A percentile compares a stretch with the other conserved stretches of the same genome.
Evolutionary conservation across 805 yeast species (phyloP).

Genomic region (Diddensiella caesifluorescens): DNA sequence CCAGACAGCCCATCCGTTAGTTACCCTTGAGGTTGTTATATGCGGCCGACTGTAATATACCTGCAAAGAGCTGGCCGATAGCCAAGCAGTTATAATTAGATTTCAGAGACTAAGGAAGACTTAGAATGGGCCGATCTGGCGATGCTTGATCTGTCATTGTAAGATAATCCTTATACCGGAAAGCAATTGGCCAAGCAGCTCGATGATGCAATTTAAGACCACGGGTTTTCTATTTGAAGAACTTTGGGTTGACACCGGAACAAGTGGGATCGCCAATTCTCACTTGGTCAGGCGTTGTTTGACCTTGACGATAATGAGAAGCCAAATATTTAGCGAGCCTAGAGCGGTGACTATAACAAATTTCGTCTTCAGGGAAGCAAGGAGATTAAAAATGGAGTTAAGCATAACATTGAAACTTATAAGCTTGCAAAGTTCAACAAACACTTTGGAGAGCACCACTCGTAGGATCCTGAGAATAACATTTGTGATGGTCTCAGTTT

Average conservation of each 20-base stretch:
- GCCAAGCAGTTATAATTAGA: slow-evolving; percentile 11
- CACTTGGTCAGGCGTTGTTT: slow-evolving; percentile 15
- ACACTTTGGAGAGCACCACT: slow-evolving; percentile 6
- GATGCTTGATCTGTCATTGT: slow-evolving; percentile 12
- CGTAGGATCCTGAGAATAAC: slow-evolving; percentile 8
- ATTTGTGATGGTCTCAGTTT: slow-evolving; percentile 17
- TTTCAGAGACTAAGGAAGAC: slow-evolving; percentile 13
- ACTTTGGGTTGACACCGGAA: slow-evolving; percentile 13
- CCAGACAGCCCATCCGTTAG: slow-evolving; percentile 38
- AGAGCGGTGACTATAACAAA: slow-evolving; percentile 16
- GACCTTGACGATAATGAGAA: slow-evolving; percentile 13
- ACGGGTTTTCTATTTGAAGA: slow-evolving; percentile 19
- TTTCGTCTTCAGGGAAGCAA: slow-evolving; percentile 7
- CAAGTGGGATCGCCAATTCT: slow-evolving; percentile 15
- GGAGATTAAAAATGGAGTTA: slow-evolving; percentile 6
- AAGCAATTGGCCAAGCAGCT: slow-evolving; percentile 10
- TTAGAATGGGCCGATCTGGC: slow-evolving; percentile 17
- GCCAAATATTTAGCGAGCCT: slow-evolving; percentile 9
- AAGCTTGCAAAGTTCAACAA: slow-evolving; percentile 18
- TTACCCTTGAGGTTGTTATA: slow-evolving; percentile 37
- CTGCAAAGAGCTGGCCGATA: slow-evolving; percentile 39
- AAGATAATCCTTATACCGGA: slow-evolving; percentile 13
- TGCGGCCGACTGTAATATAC: slow-evolving; percentile 40
- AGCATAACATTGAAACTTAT: slow-evolving; percentile 15
- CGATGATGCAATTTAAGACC: slow-evolving; percentile 10